Evolutionary conservation across 2,329 filamentous ascomycete species (phyloP).

Genomic region (Xylariaceae sp.): DNA sequence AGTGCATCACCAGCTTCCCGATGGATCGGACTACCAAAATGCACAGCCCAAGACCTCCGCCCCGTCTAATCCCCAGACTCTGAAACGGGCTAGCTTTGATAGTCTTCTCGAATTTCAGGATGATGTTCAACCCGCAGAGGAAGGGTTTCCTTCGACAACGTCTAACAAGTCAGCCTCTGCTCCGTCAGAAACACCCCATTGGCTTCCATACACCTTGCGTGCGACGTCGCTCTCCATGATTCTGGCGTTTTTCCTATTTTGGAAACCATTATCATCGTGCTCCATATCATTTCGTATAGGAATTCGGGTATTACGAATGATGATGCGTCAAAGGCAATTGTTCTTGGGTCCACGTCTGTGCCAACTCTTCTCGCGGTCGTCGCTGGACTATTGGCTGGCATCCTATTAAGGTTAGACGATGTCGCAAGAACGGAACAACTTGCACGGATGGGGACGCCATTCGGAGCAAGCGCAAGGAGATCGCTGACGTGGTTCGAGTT

Average conservation of each 20-base stretch:
- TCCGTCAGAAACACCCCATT: conserved; percentile 1
- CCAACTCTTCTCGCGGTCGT: conserved; percentile 15
- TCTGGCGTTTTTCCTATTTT: conserved; percentile 9
- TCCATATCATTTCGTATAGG: conserved; percentile 9
- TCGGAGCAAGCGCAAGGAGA: conserved; percentile 4
- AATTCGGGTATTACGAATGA: conserved; percentile 13
- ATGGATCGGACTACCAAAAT: too few species aligned
- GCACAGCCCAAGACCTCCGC: too few species aligned
- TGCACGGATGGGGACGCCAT: conserved; percentile 10
- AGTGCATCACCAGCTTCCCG: too few species aligned
- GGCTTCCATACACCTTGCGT: conserved; percentile 18
- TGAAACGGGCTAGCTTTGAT: too few species aligned
- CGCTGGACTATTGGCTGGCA: conserved; percentile 10
- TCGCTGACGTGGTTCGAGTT: conserved; percentile 18
- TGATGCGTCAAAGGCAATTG: conserved; percentile 9
- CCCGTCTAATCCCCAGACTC: too few species aligned
- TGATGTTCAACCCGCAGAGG: too few species aligned
- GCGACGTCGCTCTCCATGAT: conserved; percentile 9
- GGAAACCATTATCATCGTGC: conserved; percentile 8
- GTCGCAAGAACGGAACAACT: conserved; percentile 16
- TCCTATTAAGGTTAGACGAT: conserved; percentile 15
- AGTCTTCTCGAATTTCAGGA: too few species aligned
- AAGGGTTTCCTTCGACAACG: too few species aligned
- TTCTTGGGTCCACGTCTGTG: conserved; percentile 12
- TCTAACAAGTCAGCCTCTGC: too few species aligned